These are phyloP conservation scores for Tetrahymena borealis DNA, from an alignment of 73 alveolate species.

Conservation along the genomic window DNA sequence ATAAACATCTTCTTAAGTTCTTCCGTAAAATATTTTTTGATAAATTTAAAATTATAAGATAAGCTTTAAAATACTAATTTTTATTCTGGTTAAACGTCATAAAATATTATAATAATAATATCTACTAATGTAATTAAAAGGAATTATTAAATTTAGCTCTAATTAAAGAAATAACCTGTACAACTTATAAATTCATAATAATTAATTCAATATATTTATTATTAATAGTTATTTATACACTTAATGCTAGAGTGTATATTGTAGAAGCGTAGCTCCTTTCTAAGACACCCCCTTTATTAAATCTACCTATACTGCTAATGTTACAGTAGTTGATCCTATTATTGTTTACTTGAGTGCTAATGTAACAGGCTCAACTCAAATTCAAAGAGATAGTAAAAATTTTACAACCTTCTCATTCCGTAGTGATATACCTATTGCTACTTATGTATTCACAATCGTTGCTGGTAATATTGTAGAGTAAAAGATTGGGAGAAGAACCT, in stretches of 20 bases:
- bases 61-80: too few relatives aligned
- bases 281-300: slow-evolving; percentile 88
- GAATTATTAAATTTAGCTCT: too few relatives aligned
- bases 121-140: too few relatives aligned
- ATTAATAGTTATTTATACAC: slow-evolving; percentile 75
- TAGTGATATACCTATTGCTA: slow-evolving; percentile 53
- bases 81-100: background rate
- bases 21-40: background rate
- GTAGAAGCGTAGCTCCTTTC: slow-evolving; percentile 82
- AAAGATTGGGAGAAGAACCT: slow-evolving; percentile 45
- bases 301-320: slow-evolving; percentile 62
- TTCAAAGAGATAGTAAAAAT: slow-evolving; percentile 16
- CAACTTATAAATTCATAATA: too few relatives aligned
- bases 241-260: slow-evolving; percentile 75
- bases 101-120: too few relatives aligned
- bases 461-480: slow-evolving; percentile 60
- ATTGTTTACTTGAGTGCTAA: slow-evolving; percentile 54
- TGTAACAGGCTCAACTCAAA: background rate
- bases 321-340: slow-evolving; percentile 36
- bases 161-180: too few relatives aligned
- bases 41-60: background rate
- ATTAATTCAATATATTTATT: background rate
- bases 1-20: background rate
- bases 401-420: slow-evolving; percentile 39
- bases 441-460: slow-evolving; percentile 68